Evolutionary conservation across 2,329 filamentous ascomycete species (phyloP).

Genomic region (Talaromyces sp.): DNA sequence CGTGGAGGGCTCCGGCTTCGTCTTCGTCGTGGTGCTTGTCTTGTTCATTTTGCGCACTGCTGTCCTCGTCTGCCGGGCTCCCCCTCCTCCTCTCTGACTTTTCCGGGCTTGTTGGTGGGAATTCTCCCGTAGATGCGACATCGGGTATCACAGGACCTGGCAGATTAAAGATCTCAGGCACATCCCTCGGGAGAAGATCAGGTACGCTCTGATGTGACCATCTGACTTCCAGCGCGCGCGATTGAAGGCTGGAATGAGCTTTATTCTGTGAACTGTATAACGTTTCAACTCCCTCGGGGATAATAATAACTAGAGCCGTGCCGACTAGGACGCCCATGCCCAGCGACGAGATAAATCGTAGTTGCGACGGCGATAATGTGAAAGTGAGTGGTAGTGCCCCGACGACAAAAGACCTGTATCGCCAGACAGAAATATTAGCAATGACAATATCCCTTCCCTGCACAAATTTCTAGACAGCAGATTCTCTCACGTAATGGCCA

Average conservation of each 20-base stretch:
- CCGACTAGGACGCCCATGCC: conserved; percentile 92
- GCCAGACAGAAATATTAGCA: background rate
- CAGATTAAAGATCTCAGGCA: conserved; percentile 13
- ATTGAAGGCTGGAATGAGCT: conserved; percentile 25
- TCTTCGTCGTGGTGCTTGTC: conserved; percentile 27
- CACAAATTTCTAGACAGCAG: background rate
- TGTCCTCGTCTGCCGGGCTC: conserved; percentile 5
- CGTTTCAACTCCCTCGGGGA: conserved; percentile 92
- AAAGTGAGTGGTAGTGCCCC: conserved; percentile 88
- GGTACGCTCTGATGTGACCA: conserved; percentile 19
- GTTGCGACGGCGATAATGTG: conserved; percentile 75
- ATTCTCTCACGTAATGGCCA: conserved; percentile 56
- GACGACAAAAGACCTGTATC: conserved; percentile 77
- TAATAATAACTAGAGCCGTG: conserved; percentile 93
- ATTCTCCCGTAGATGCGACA: background rate
- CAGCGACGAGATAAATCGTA: conserved; percentile 84
- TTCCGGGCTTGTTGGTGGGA: conserved; percentile 1
- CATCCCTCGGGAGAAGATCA: conserved; percentile 4
- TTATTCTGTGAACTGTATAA: conserved; percentile 57
- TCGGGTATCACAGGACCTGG: conserved; percentile 25
- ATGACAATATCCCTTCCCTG: background rate
- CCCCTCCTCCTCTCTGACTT: background rate
- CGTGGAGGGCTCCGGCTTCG: conserved; percentile 54
- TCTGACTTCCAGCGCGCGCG: conserved; percentile 21
- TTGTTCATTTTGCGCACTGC: conserved; percentile 13